These are phyloP conservation scores for Cercophora scortea DNA, from an alignment of 495 filamentous ascomycete species.

Conservation along the genomic window DNA sequence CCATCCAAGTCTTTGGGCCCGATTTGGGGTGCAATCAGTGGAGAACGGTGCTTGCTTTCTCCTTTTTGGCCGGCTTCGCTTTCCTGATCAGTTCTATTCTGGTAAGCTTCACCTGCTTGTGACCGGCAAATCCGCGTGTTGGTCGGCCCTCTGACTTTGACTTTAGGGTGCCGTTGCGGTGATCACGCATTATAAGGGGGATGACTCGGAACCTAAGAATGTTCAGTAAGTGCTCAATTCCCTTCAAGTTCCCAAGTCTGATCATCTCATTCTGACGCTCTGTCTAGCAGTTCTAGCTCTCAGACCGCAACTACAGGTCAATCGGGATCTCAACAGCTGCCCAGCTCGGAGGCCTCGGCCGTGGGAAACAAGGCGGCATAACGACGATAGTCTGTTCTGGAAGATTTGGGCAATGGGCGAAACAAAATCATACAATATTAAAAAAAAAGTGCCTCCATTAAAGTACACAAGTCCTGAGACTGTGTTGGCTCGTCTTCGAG, in stretches of 20 bases:
- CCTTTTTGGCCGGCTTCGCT: constrained; percentile 14
- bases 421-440: too few species aligned
- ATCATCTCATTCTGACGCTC: background rate
- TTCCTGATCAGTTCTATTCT: constrained; percentile 14
- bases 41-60: constrained; percentile 14
- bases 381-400: too few species aligned
- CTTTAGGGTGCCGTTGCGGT: constrained; percentile 5
- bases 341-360: too few species aligned
- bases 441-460: too few species aligned
- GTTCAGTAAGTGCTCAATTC: background rate
- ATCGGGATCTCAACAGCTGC: background rate
- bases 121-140: background rate
- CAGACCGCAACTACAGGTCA: too few species aligned
- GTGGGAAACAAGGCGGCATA: too few species aligned
- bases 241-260: background rate
- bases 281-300: background rate
- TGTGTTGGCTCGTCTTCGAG: too few species aligned
- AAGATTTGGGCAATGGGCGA: too few species aligned
- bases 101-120: too few species aligned
- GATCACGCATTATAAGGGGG: background rate
- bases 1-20: too few species aligned
- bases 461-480: too few species aligned
- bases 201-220: background rate
- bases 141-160: background rate
- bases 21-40: constrained; percentile 7